Percentiles rank a stretch among this genome's conserved stretches.
phyloP scores from a whole-genome alignment of 257 asterid species.

The Thymus mandschuricus region DNA sequence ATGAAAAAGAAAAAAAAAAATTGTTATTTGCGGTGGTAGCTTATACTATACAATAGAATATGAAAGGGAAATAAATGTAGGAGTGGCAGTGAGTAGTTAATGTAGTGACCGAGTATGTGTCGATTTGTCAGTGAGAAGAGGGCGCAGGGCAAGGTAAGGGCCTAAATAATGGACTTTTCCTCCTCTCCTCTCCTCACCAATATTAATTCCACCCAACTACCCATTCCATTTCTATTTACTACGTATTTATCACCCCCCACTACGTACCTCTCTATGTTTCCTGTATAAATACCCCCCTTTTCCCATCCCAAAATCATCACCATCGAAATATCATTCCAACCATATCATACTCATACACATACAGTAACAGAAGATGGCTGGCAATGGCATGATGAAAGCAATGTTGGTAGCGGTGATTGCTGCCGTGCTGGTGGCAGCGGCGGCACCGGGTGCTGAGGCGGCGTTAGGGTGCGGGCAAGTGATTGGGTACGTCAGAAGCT shows the following conservation, averaged over 20 bases:
- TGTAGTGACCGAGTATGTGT: too few relatives aligned
- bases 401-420: constrained; percentile 32
- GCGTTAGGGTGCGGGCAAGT: constrained; percentile 44
- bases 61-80: too few relatives aligned
- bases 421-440: constrained; percentile 32
- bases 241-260: too few relatives aligned
- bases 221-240: neutral
- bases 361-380: constrained; percentile 25
- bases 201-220: constrained; percentile 37
- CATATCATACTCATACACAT: too few relatives aligned
- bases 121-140: too few relatives aligned
- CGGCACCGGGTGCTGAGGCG: constrained; percentile 35
- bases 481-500: constrained; percentile 11
- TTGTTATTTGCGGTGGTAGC: too few relatives aligned
- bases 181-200: constrained; percentile 2
- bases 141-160: neutral
- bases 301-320: neutral
- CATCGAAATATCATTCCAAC: too few relatives aligned
- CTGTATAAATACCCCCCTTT: constrained; percentile 31
- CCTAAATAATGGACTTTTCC: constrained; percentile 21
- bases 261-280: neutral
- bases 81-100: too few relatives aligned
- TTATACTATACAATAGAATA: too few relatives aligned
- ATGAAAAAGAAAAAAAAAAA: too few relatives aligned
- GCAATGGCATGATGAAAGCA: constrained; percentile 24